phyloP scores from a whole-genome alignment of 1,284 basidiomycete species.

The Fistulinella cinereoalba region DNA sequence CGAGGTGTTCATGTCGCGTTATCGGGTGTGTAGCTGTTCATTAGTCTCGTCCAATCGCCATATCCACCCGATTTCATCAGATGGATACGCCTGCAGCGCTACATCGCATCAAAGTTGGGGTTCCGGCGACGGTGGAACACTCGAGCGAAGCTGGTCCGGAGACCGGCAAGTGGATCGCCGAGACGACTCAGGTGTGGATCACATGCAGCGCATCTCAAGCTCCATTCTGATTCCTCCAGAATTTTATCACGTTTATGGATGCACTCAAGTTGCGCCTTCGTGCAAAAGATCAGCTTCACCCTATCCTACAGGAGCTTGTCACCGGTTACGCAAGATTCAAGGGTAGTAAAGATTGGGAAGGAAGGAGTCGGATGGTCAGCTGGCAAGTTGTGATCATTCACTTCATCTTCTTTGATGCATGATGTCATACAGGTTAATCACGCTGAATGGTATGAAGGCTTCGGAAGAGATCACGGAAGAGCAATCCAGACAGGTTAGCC shows the following conservation, averaged over 20 bases:
- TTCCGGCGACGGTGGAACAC: constrained; percentile 96
- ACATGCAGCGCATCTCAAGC: background rate
- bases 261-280: constrained; percentile 89
- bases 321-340: constrained; percentile 91
- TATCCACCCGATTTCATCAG: constrained; percentile 38
- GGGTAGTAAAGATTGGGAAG: constrained; percentile 92
- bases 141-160: constrained; percentile 79
- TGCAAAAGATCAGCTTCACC: constrained; percentile 97
- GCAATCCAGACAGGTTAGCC: constrained; percentile 81
- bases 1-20: constrained; percentile 90
- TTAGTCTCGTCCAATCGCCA: background rate
- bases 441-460: constrained; percentile 94
- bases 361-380: constrained; percentile 86
- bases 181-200: constrained; percentile 84
- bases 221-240: constrained; percentile 43
- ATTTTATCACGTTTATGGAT: constrained; percentile 99
- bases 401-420: background rate
- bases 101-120: constrained; percentile 87
- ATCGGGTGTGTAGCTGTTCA: constrained; percentile 55
- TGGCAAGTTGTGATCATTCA: constrained; percentile 57
- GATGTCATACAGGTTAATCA: constrained; percentile 73
- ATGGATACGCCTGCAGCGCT: constrained; percentile 95
- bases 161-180: constrained; percentile 96
- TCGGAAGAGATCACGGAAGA: constrained; percentile 96
- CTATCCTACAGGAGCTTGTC: constrained; percentile 91